Evolutionary conservation across 805 yeast genomes (phyloP).

Genomic region (Saccharomycopsis guyanensis): DNA sequence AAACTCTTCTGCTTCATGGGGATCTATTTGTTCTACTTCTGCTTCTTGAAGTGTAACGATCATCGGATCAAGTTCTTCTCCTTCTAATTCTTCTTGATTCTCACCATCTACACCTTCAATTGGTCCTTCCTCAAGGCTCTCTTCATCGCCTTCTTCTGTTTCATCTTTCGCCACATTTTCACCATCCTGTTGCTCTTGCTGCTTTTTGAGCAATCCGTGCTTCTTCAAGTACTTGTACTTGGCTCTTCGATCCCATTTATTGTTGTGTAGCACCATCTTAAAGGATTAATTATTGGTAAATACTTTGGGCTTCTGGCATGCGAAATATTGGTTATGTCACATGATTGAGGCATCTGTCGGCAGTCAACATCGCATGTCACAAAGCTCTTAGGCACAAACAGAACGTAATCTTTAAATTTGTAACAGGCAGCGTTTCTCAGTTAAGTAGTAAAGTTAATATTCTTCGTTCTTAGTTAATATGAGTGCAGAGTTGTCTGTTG

Average conservation of each 20-base stretch:
- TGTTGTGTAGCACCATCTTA: slow-evolving; percentile 44
- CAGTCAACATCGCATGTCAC: not conserved
- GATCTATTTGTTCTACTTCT: not conserved
- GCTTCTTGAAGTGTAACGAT: not conserved
- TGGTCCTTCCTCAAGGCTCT: slow-evolving; percentile 1
- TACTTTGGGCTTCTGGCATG: too few relatives aligned
- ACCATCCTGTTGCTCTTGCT: slow-evolving; percentile 4
- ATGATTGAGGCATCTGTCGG: too few relatives aligned
- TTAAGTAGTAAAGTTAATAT: too few relatives aligned
- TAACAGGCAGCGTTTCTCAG: too few relatives aligned
- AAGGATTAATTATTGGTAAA: too few relatives aligned
- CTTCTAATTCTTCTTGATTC: not conserved
- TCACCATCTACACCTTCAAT: slow-evolving; percentile 9
- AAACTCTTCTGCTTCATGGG: slow-evolving; percentile 23
- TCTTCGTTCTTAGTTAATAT: too few relatives aligned
- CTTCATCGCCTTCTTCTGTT: not conserved
- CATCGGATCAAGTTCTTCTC: not conserved
- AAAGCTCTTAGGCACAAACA: too few relatives aligned
- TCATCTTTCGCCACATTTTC: not conserved
- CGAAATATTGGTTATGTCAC: too few relatives aligned
- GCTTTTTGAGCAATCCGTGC: slow-evolving; percentile 30
- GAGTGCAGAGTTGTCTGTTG: too few relatives aligned
- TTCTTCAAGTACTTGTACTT: slow-evolving; percentile 35
- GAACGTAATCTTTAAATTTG: too few relatives aligned
- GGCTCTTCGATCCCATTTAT: slow-evolving; percentile 45